Percentiles rank a stretch among this genome's conserved stretches.
These are phyloP conservation scores for Aspergillus phoenicis DNA, from an alignment of 2,329 filamentous ascomycete species.

Conservation along the genomic window DNA sequence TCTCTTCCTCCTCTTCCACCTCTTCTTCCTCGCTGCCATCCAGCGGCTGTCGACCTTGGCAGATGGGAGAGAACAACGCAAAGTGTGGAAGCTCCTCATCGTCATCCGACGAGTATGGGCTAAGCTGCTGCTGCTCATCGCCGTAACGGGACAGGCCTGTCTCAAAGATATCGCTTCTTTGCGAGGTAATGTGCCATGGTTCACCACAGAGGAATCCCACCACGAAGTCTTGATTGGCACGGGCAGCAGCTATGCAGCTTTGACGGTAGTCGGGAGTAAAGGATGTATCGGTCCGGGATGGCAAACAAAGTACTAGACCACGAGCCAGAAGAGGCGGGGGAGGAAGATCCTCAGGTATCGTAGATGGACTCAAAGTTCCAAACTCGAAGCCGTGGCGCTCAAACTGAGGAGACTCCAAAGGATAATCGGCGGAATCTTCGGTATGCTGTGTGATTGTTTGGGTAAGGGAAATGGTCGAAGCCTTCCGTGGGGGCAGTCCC, in stretches of 20 bases:
- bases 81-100: slow-evolving; percentile 18
- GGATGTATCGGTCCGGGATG: slow-evolving; percentile 32
- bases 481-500: slow-evolving; percentile 36
- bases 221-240: slow-evolving; percentile 45
- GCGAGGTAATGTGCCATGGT: slow-evolving; percentile 38
- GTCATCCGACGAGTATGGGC: slow-evolving; percentile 20
- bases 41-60: slow-evolving; percentile 20
- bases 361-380: slow-evolving; percentile 17
- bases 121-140: slow-evolving; percentile 23
- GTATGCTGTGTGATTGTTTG: slow-evolving; percentile 43
- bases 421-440: slow-evolving; percentile 29
- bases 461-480: slow-evolving; percentile 47
- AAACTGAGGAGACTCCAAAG: slow-evolving; percentile 15
- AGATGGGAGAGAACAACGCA: slow-evolving; percentile 23
- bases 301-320: slow-evolving; percentile 41
- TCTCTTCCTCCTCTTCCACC: neutral
- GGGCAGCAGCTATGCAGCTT: slow-evolving; percentile 41
- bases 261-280: slow-evolving; percentile 39
- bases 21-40: slow-evolving; percentile 15
- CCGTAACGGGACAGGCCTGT: slow-evolving; percentile 20
- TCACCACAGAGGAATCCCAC: slow-evolving; percentile 41
- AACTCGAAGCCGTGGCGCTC: slow-evolving; percentile 16
- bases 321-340: slow-evolving; percentile 40
- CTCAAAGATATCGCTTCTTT: slow-evolving; percentile 32
- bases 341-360: slow-evolving; percentile 30